Base-by-base conservation (phyloP, 2,329 filamentous ascomycete species). In the Phyllosticta paracitricarpa region DNA sequence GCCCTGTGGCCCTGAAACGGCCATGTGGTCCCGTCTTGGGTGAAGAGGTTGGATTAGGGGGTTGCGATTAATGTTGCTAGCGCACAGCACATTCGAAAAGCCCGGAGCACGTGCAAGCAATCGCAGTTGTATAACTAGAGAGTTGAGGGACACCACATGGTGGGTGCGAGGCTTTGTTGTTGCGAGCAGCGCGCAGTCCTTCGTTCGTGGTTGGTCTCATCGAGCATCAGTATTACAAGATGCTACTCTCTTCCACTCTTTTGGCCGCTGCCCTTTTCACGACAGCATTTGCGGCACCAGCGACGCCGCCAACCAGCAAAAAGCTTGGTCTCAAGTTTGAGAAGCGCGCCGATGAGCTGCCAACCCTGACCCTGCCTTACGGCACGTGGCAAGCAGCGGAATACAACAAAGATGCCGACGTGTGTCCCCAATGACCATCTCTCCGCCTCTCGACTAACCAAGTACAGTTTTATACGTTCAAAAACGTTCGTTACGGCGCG, bases 401-500 rank as follows among this genome's bases (percentile, higher is more conserved):
- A 1, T 58, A 61, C 56, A 54, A 61, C 25, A 28, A 51, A 5
- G 56, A 61, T 55, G 60, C 60, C 2, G 60, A 61, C 30, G 59
- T 61, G 33, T 14, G 26, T 28, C 6, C 25, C 33, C 19, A 22
- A 54, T 10, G 9, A 10, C 8, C 14, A 14, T 14, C 2, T 10
- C 19, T 10, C 8, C 10, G 10, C 40, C 51, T 30, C 40, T 48
- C 54, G 30, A 48, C 54, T 57, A 14, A 61, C 54, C 6, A 5
- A 8, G 14, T 3, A 1, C 9, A 65, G 64, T 59, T 64, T 14
- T 65, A 64, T 33, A 60, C 61, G 2, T 65, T 65, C 62, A 64
- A 65, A 26, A 65, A 65, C 48, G 63, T 66, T 53, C 67, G 73
- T 10, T 75, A 70, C 58, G 72, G 71, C 2, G 68, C 71, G 2